Conservation (phyloP, 257 asterid genomes). For the Solanum clarkiae region DNA sequence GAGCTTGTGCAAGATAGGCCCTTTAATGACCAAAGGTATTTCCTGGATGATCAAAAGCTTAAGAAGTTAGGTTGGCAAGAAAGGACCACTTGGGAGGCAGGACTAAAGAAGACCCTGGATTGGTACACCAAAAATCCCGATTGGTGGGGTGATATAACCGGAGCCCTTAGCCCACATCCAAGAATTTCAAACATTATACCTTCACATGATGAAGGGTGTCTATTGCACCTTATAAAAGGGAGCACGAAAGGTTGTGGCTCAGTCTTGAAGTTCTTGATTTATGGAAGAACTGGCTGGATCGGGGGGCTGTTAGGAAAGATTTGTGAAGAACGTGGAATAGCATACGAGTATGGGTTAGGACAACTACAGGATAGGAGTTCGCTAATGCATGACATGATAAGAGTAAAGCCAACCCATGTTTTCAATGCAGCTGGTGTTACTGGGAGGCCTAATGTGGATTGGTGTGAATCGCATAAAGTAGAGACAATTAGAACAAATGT, state of each 20-base stretch:
- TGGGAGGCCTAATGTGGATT: conserved; percentile 12
- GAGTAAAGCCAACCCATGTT: conserved; percentile 3
- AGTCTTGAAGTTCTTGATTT: conserved; percentile 1
- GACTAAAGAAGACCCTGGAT: conserved; percentile 1
- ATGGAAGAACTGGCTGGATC: conserved; percentile 2
- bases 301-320: conserved; percentile 6
- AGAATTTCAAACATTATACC: neutral
- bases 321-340: conserved; percentile 1
- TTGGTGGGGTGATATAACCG: conserved; percentile 9
- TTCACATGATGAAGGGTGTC: neutral
- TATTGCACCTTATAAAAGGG: neutral
- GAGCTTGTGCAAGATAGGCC: conserved; percentile 2
- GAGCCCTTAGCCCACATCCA: conserved; percentile 6
- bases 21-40: conserved; percentile 4
- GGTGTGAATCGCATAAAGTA: conserved; percentile 6
- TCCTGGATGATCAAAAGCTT: conserved; percentile 7
- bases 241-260: neutral
- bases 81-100: neutral
- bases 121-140: conserved; percentile 1
- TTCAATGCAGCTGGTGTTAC: conserved; percentile 7
- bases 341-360: conserved; percentile 2
- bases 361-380: neutral
- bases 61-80: conserved; percentile 3
- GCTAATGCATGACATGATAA: neutral
- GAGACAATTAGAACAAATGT: conserved; percentile 1